Base-by-base conservation (phyloP, 2,329 filamentous ascomycete species). In the Colletotrichum lupini region DNA sequence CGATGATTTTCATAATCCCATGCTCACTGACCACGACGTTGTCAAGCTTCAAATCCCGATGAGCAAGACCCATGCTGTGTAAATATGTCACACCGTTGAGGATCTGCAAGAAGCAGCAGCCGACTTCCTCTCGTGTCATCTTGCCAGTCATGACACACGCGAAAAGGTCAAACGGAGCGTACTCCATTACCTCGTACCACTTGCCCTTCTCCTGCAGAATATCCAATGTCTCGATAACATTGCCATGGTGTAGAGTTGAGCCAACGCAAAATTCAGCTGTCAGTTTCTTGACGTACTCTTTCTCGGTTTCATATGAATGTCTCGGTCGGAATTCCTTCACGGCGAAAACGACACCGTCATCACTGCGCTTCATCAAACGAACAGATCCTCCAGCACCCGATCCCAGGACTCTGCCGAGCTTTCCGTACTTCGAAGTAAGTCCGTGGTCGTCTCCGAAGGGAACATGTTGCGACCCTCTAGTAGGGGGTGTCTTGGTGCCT, bases 111-210 rank as follows among this genome's bases (percentile, higher is more conserved):
- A 98, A 98, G 74, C 92, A 93, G 83, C 97, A 99, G 4, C 92
- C 92, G 73, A 98, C 90, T 82, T 99, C 97, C 77, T 97, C 93
- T 72, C 95, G 92, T 53, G 91, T 91, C 97, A 99, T 99, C 84
- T 95, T 97, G 46, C 97, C 97, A 0, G 97, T 98, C 97, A 99
- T 99, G 76, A 99, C 97, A 76, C 97, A 98, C 14, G 97, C 97
- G 81, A 99, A 99, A 35, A 99, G 88, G 81, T 99, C 97, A 79
- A 88, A 99, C 0, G 97, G 97, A 12, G 95, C 97, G 80, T 97
- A 99, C 81, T 99, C 97, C 97, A 99, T 99, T 55, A 99, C 97
- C 80, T 98, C 96, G 79, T 95, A 99, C 95, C 97, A 99, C 76
- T 93, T 95, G 63, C 91, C 92, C 82, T 96, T 97, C 83, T 99